Percentiles rank a stretch among this genome's conserved stretches.
Conservation (phyloP, 768 basidiomycete genomes). For the Trametes cinnabarina region DNA sequence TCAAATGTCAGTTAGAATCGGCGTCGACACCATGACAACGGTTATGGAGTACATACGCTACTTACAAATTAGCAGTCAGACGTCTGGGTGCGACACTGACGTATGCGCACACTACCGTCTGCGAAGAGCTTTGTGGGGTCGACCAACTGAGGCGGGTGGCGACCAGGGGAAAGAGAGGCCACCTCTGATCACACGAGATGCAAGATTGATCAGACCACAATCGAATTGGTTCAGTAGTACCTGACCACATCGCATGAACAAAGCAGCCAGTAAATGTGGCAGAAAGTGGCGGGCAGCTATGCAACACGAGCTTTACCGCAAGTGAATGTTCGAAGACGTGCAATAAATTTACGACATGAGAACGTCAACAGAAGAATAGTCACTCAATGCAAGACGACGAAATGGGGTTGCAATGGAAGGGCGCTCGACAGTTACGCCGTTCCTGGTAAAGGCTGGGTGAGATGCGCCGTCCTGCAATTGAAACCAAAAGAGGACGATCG, state of each 20-base stretch:
- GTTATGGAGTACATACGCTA: not conserved
- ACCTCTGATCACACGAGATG: not conserved
- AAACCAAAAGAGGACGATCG: slow-evolving; percentile 2
- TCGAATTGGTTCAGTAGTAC: not conserved
- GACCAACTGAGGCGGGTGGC: not conserved
- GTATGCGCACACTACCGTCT: not conserved
- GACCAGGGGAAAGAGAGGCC: not conserved
- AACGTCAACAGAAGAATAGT: not conserved
- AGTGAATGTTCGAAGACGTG: not conserved
- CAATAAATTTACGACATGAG: slow-evolving; percentile 6
- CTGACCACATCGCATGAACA: slow-evolving; percentile 11
- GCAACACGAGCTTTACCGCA: not conserved
- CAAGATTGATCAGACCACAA: not conserved
- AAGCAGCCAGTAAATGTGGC: slow-evolving; percentile 11
- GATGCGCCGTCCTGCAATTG: not conserved
- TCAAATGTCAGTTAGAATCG: too few species aligned
- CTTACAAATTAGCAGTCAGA: not conserved
- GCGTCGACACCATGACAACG: not conserved
- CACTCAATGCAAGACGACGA: not conserved
- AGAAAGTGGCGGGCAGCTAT: not conserved
- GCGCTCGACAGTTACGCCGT: not conserved
- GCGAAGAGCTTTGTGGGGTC: not conserved
- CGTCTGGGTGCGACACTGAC: not conserved
- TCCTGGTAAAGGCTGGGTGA: not conserved
- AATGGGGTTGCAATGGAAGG: not conserved